Percentiles rank a stretch among this genome's conserved stretches.
These are phyloP conservation scores for Paramyrothecium sp. DNA, from an alignment of 2,329 filamentous ascomycete genomes.

Conservation along the genomic window DNA sequence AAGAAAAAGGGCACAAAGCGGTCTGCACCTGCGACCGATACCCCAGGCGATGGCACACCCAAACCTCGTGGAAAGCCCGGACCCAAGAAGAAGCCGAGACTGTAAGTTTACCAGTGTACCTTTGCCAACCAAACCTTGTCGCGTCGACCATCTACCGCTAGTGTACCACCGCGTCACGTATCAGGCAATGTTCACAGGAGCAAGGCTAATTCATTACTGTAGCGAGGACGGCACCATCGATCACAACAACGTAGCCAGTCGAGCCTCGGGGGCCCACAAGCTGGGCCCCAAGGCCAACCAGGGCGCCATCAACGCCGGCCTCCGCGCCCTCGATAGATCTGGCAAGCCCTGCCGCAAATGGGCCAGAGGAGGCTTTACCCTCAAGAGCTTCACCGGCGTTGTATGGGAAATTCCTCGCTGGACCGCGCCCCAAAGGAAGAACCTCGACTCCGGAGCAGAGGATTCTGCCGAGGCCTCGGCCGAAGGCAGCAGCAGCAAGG, in stretches of 20 bases:
- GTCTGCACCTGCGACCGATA: slow-evolving; percentile 63
- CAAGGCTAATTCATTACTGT: slow-evolving; percentile 6
- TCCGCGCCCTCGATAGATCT: slow-evolving; percentile 88
- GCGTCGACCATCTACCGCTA: neutral
- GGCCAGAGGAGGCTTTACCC: slow-evolving; percentile 75
- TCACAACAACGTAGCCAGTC: slow-evolving; percentile 46
- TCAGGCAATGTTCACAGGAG: no score
- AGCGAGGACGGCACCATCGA: slow-evolving; percentile 66
- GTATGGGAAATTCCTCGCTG: slow-evolving; percentile 80
- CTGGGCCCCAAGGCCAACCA: slow-evolving; percentile 95
- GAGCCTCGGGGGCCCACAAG: slow-evolving; percentile 65
- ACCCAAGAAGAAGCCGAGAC: slow-evolving; percentile 91
- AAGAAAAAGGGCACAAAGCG: slow-evolving; percentile 79
- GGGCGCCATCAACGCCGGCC: slow-evolving; percentile 93
- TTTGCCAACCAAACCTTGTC: neutral
- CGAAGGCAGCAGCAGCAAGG: slow-evolving; percentile 53
- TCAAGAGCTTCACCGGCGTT: slow-evolving; percentile 92
- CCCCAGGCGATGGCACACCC: slow-evolving; percentile 58
- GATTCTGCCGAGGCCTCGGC: slow-evolving; percentile 39
- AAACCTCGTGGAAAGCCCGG: slow-evolving; percentile 84
- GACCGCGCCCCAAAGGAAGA: slow-evolving; percentile 67
- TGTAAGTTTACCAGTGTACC: slow-evolving; percentile 67
- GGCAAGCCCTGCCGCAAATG: slow-evolving; percentile 92
- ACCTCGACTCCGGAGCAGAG: slow-evolving; percentile 43
- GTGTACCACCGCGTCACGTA: neutral